Evolutionary conservation across 257 asterid species (phyloP).

Genomic region (Lycium barbarum): DNA sequence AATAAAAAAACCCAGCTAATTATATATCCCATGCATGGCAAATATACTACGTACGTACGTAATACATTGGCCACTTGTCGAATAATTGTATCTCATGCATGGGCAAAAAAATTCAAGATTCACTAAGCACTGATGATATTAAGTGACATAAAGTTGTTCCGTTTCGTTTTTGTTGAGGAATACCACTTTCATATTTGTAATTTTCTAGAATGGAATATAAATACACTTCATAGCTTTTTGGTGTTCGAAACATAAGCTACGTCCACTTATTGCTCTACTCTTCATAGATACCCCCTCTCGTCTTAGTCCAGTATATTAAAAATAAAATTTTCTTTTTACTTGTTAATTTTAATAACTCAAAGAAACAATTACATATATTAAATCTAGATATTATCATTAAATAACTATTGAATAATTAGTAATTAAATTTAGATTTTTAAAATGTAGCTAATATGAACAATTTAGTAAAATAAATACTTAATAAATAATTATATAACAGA

Average conservation of each 20-base stretch:
- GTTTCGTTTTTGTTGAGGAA: not conserved
- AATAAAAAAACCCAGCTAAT: not conserved
- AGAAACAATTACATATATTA: no score
- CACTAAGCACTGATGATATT: not conserved
- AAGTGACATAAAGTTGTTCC: constrained; percentile 14
- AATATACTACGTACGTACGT: not conserved
- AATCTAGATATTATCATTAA: no score
- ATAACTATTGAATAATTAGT: no score
- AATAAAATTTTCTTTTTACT: no score
- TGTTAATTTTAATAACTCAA: no score
- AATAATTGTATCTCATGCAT: not conserved
- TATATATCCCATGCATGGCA: not conserved
- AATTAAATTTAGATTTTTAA: no score
- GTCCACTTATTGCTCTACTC: not conserved
- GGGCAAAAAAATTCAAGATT: not conserved
- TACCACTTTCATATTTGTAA: not conserved
- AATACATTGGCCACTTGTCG: not conserved
- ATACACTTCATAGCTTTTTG: not conserved
- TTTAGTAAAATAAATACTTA: no score
- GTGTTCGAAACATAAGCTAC: not conserved
- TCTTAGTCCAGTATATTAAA: not conserved
- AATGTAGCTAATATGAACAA: no score
- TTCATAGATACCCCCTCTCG: no score
- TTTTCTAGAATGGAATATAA: not conserved
- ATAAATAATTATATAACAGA: no score